Percentiles rank a stretch among this genome's conserved stretches.
Evolutionary conservation across 2,329 filamentous ascomycete genomes (phyloP).

Genomic region (Colletotrichum incanum): DNA sequence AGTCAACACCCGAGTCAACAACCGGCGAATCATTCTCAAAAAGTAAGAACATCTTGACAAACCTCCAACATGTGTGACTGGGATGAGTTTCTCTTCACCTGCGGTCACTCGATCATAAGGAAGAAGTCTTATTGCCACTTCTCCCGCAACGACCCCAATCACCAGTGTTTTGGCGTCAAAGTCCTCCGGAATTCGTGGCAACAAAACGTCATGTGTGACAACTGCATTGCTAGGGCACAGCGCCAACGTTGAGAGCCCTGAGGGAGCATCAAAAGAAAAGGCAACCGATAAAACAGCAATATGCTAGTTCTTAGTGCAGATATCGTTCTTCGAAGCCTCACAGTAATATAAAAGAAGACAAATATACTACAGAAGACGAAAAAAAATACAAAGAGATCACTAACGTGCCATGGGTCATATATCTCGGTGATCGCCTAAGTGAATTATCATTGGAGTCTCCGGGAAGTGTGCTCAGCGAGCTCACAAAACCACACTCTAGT

Average conservation of each 20-base stretch:
- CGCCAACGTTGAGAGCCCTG: not conserved
- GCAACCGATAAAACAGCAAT: not conserved
- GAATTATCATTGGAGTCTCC: too few species aligned
- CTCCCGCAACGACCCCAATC: conserved; percentile 79
- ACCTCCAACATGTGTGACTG: conserved; percentile 75
- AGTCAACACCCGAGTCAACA: not conserved
- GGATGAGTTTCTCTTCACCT: conserved; percentile 78
- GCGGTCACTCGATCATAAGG: conserved; percentile 72
- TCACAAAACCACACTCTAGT: too few species aligned
- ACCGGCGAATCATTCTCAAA: not conserved
- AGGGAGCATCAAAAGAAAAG: not conserved
- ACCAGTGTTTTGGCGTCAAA: conserved; percentile 79
- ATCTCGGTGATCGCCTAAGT: too few species aligned
- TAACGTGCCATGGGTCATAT: too few species aligned
- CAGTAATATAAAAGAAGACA: too few species aligned
- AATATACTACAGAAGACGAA: too few species aligned
- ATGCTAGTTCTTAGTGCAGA: not conserved
- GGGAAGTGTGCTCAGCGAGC: too few species aligned
- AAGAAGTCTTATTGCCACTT: conserved; percentile 82
- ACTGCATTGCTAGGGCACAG: conserved; percentile 55
- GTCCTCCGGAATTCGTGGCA: conserved; percentile 73
- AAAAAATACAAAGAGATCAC: too few species aligned
- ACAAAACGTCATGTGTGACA: conserved; percentile 68
- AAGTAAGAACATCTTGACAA: not conserved
- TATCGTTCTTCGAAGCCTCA: too few species aligned